Conservation (phyloP, 768 basidiomycete species). For the Auricularia sp. region DNA sequence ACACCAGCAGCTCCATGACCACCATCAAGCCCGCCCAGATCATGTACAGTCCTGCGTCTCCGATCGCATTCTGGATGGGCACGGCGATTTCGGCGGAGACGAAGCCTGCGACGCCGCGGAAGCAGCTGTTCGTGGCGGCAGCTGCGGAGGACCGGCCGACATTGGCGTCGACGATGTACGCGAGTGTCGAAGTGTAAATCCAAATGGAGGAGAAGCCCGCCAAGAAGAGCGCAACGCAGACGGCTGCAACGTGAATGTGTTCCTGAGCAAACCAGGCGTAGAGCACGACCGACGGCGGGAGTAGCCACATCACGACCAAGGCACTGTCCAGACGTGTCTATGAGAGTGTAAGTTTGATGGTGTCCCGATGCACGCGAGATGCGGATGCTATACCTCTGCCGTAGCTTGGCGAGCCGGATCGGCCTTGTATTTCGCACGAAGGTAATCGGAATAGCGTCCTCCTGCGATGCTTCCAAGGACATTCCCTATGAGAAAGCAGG, state of each 20-base stretch:
- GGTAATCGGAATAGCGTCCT: slow-evolving; percentile 47
- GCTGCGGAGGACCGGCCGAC: slow-evolving; percentile 43
- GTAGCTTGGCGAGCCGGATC: neutral
- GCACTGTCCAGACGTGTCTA: slow-evolving; percentile 69
- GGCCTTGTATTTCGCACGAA: slow-evolving; percentile 31
- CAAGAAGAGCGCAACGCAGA: slow-evolving; percentile 63
- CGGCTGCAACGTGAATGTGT: slow-evolving; percentile 51
- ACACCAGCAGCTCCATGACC: slow-evolving; percentile 40
- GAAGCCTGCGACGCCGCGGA: slow-evolving; percentile 61
- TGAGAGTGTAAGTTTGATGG: neutral
- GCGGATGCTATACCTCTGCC: neutral
- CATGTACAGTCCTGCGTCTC: slow-evolving; percentile 74
- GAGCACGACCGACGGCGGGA: slow-evolving; percentile 50
- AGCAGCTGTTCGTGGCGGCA: slow-evolving; percentile 60
- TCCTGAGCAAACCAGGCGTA: slow-evolving; percentile 69
- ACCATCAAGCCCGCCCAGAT: slow-evolving; percentile 48
- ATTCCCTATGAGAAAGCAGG: slow-evolving; percentile 30
- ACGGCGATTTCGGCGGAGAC: slow-evolving; percentile 62
- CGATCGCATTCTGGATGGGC: slow-evolving; percentile 51
- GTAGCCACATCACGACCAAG: slow-evolving; percentile 36
- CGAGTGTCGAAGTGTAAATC: slow-evolving; percentile 60
- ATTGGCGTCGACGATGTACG: slow-evolving; percentile 84
- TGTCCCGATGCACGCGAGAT: neutral
- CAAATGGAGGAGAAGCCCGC: slow-evolving; percentile 62
- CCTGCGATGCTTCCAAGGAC: slow-evolving; percentile 45